Evolutionary conservation across 805 yeast genomes (phyloP), one percentile per base, ranked within the genome.

Genomic region (Isabelozyma rhagii): DNA sequence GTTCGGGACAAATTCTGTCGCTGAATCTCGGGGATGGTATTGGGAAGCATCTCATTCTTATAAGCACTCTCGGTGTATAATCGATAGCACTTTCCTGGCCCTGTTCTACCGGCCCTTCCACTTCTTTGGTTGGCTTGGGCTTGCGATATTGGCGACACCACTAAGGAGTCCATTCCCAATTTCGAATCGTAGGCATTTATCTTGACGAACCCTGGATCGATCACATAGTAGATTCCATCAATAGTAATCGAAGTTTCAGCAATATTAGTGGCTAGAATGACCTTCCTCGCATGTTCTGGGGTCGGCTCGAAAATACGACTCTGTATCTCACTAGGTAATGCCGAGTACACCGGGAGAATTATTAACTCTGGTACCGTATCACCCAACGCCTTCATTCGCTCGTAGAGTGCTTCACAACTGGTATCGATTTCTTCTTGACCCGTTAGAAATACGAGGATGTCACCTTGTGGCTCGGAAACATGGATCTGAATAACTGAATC

Each of bases 241-340:
- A 94, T 92, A 3, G 99, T 94, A 59, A 94, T 83, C 8, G 98
- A 93, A 0, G 99, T 94, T 67, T 93, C 99, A 0, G 98, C 99
- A 57, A 93, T 94, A 60, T 93, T 93, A 1, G 99, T 94, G 0
- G 99, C 98, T 49, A 94, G 73, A 8, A 94, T 89, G 3, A 92
- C 96, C 63, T 94, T 94, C 47, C 99, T 71, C 38, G 89, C 80
- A 1, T 89, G 89, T 14, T 70, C 66, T 0, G 97, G 97, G 0
- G 97, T 85, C 0, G 96, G 89, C 59, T 89, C 96, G 67, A 94
- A 94, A 44, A 94, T 92, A 54, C 81, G 79, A 27, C 91, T 80
- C 67, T 94, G 99, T 74, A 88, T 80, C 57, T 92, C 97, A 1
- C 96, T 80, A 0, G 98, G 97, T 55, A 93, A 74, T 0, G 96